Percentiles rank a stretch among this genome's conserved stretches.
These are phyloP conservation scores for Hypericum perforatum DNA, from an alignment of 345 rosid species.

Conservation along the genomic window DNA sequence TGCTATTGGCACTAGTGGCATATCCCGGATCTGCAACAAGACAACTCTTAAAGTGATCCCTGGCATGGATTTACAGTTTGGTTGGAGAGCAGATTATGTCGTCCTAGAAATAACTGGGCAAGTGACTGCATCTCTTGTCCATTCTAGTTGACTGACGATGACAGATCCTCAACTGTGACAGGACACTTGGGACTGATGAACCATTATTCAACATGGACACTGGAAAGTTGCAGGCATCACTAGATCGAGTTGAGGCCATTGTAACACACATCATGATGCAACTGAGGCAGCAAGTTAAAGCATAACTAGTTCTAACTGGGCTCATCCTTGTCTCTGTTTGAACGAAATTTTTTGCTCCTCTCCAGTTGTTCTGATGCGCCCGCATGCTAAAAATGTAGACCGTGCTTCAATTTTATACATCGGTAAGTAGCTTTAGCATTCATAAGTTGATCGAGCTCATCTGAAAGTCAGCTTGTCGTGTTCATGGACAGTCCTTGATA, in stretches of 20 bases:
- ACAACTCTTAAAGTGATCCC: constrained; percentile 68
- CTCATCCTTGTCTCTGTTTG: no score
- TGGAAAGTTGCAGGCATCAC: constrained; percentile 70
- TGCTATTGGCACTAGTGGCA: constrained; percentile 77
- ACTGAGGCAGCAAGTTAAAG: no score
- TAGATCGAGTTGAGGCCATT: constrained; percentile 80
- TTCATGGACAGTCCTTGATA: no score
- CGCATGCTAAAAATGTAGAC: no score
- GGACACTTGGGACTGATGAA: constrained; percentile 70
- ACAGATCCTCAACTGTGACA: constrained; percentile 14
- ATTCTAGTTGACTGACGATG: background rate
- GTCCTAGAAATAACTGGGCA: constrained; percentile 82
- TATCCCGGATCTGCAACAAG: constrained; percentile 72
- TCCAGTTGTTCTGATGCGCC: no score
- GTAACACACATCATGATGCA: constrained; percentile 28
- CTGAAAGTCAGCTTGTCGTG: no score
- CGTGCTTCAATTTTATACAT: no score
- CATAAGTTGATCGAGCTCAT: no score
- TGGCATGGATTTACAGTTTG: constrained; percentile 73
- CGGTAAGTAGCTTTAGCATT: no score
- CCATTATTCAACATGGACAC: constrained; percentile 78
- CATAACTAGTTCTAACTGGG: no score
- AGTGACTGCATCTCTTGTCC: constrained; percentile 20
- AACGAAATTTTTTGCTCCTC: no score
- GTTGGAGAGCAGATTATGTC: constrained; percentile 88